Base-by-base conservation (phyloP, 2,329 filamentous ascomycete species). In the Colletotrichum zoysiae region DNA sequence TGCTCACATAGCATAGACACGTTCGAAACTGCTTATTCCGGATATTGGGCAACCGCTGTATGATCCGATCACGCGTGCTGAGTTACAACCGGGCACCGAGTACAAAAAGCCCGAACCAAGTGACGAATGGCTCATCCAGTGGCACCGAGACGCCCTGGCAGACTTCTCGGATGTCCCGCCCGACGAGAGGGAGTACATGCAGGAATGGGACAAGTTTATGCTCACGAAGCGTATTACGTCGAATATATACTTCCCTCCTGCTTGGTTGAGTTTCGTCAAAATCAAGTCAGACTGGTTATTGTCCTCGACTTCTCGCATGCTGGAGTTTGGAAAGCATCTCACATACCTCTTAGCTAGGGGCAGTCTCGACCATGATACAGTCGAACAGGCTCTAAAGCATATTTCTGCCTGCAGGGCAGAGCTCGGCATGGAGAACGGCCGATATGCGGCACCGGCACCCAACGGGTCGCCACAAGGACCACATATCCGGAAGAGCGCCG, bases 191-290 rank as follows among this genome's bases (percentile, higher is more conserved):
- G 88, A 89, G 73, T 90, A 87, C 70, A 87, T 90, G 67, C 83
- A 84, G 74, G 85, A 87, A 73, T 90, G 88, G 88, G 88, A 90
- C 71, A 82, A 84, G 1, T 89, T 86, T 74, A 85, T 89, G 58
- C 83, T 88, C 11, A 81, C 81, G 56, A 83, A 86, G 74, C 85
- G 83, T 65, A 79, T 89, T 58, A 86, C 85, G 6, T 86, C 87
- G 5, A 83, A 84, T 40, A 84, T 85, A 4, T 88, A 87, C 75
- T 81, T 90, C 16, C 83, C 87, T 14, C 83, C 83, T 3, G 82
- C 84, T 23, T 88, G 89, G 81, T 76, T 88, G 53, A 82, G 80
- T 33, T 90, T 90, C 76, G 79, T 88, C 50, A 79, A 82, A 62
- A 79, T 84, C 23, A 88, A 88, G 76, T 84, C 84, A 0, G 57